A percentile compares a stretch with the other conserved stretches of the same genome.
Conservation (phyloP, 768 basidiomycete genomes). For the Mycena sanguinolenta region DNA sequence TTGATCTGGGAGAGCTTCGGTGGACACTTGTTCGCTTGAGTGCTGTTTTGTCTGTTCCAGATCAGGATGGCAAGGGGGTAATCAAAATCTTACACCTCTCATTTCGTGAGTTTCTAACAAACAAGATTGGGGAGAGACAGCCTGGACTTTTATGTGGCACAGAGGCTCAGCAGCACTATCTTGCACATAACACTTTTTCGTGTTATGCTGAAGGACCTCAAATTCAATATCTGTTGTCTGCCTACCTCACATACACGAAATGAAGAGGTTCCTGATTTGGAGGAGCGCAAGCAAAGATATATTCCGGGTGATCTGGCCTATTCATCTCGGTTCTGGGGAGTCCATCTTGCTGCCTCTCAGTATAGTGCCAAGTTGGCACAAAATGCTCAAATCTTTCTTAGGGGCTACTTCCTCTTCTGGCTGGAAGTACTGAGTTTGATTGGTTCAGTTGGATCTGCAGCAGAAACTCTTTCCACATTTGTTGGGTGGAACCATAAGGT, state of each 20-base stretch:
- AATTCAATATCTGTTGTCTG: slow-evolving; percentile 14
- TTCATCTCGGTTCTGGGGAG: slow-evolving; percentile 5
- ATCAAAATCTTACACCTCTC: background rate
- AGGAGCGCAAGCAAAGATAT: background rate
- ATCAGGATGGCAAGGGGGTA: background rate
- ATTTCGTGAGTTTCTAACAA: background rate
- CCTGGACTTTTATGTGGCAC: slow-evolving; percentile 13
- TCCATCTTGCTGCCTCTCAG: background rate
- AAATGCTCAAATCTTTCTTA: background rate
- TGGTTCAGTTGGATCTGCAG: background rate
- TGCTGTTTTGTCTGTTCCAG: background rate
- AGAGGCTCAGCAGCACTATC: background rate
- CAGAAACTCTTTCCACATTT: background rate
- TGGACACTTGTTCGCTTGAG: background rate
- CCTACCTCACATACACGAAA: background rate
- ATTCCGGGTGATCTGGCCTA: background rate
- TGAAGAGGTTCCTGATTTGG: background rate
- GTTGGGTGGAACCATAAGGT: background rate
- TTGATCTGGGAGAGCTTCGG: background rate
- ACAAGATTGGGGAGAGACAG: background rate
- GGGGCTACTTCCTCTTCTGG: background rate
- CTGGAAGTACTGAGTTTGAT: slow-evolving; percentile 14
- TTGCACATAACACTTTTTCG: background rate
- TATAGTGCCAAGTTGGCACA: background rate
- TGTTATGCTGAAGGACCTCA: background rate